Base-by-base conservation (phyloP, 441 rosid genomes). In the Gossypium trilobum region DNA sequence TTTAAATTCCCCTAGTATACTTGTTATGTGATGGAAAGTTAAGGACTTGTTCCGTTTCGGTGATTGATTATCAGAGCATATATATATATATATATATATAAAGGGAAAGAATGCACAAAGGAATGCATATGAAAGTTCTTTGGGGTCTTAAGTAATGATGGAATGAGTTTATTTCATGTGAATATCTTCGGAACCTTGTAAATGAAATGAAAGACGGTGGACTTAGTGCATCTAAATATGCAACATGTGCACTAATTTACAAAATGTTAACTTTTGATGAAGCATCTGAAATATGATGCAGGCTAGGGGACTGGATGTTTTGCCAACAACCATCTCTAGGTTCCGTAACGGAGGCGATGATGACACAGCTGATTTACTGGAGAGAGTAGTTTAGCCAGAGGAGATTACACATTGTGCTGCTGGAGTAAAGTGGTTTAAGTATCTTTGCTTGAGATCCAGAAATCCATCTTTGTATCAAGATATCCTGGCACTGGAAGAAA, bases 281-380 rank as follows among this genome's bases (percentile, higher is more conserved):
- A 54, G 68, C 2, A 33, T 11, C 42, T 6, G 17, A 58, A 58
- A 31, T 60, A 8, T 44, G 29, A 67, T 81, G 83, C 85, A 90
- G 96, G 98, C 93, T 51, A 88, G 93, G 73, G 98, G 97, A 69
- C 92, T 94, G 4, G 94, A 94, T 81, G 96, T 94, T 60, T 75
- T 91, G 42, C 96, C 97, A 1, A 88, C 94, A 0, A 88, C 96
- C 14, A 89, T 90, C 77, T 85, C 89, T 50, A 87, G 91, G 8
- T 90, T 94, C 76, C 86, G 87, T 57, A 87, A 84, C 6, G 92
- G 97, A 76, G 93, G 98, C 0, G 98, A 91, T 66, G 70, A 88
- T 7, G 79, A 84, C 71, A 94, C 97, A 0, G 95, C 93, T 11
- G 87, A 89, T 70, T 79, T 94, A 71, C 80, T 87, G 73, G 92